These are phyloP conservation scores for Penicillium glabrum DNA, from an alignment of 2,329 filamentous ascomycete species.

Conservation along the genomic window DNA sequence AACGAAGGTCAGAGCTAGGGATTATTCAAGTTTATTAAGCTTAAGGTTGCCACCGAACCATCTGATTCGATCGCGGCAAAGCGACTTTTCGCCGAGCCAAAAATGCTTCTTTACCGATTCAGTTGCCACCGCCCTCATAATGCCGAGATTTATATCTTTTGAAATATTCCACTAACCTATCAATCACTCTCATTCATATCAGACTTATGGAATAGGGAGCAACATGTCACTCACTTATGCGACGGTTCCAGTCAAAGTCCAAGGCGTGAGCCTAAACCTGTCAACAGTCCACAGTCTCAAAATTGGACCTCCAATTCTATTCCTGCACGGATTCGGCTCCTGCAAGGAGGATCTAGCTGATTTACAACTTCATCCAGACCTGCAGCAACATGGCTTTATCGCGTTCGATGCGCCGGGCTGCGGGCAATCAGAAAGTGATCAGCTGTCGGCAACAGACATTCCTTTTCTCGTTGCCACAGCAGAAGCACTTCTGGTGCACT, in stretches of 20 bases:
- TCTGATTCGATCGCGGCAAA: neutral
- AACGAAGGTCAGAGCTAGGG: no score
- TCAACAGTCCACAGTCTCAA: constrained; percentile 22
- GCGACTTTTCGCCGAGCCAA: neutral
- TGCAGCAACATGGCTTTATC: constrained; percentile 18
- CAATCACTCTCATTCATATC: no score
- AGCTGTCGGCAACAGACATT: constrained; percentile 22
- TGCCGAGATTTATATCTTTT: neutral
- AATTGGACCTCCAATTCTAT: constrained; percentile 19
- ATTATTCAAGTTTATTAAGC: no score
- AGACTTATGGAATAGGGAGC: no score
- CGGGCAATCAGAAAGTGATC: constrained; percentile 17
- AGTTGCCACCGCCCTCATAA: no score
- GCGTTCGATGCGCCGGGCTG: constrained; percentile 27
- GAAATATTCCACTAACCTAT: neutral
- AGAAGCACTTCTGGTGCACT: constrained; percentile 18
- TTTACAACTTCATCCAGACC: constrained; percentile 10
- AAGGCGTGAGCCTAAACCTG: constrained; percentile 19
- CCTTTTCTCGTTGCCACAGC: constrained; percentile 26
- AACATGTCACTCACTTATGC: constrained; percentile 13
- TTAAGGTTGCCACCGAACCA: neutral
- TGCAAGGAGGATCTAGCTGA: constrained; percentile 28
- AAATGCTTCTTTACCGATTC: no score
- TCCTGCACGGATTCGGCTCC: constrained; percentile 28
- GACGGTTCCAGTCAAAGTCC: constrained; percentile 14